Base-by-base conservation (phyloP, 2,329 filamentous ascomycete species). In the Cytospora schulzeri region DNA sequence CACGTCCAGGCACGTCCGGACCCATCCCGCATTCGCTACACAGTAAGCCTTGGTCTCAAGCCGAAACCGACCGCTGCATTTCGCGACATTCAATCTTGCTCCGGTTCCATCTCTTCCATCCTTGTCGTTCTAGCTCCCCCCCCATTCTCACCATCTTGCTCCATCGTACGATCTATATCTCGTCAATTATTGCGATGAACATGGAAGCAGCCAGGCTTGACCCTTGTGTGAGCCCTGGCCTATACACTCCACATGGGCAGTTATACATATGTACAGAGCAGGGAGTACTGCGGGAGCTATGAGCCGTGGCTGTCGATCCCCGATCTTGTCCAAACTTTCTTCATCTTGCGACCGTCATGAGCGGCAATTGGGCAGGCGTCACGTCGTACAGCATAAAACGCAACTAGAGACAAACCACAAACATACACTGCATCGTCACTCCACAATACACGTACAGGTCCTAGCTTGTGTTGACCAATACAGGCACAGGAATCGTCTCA, bases 81-180 rank as follows among this genome's bases (percentile, higher is more conserved):
- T 24, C 14, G 45, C 45, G 41, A 48, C n/a, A 48, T n/a, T 48
- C 45, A n/a, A 48, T 48, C 45, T 48, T 24, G 45, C 3, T 12
- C 45, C n/a, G 3, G 45, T 24, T 22, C n/a, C 45, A 48, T 48
- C n/a, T 48, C 4, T 48, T n/a, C 14, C n/a, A 11, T 12, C 45
- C n/a, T 48, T 22, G 11, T 48, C 45, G 22, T 22, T 24, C 7
- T 48, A 24, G n/a, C 9, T 9, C 9, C n/a, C 19, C 38, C 45
- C 45, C 45, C n/a, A 14, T 24, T 48, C 45, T 48, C 45, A n/a
- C 45, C 7, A 48, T 48, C 3, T 11, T 12, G n/a, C 22, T 24
- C 45, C 45, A 48, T 48, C 45, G n/a, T 48, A 48, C n/a, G n/a
- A 48, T 48, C 45, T 48, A 48, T 48, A 24, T 48, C 45, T 48